Evolutionary conservation across 2,329 filamentous ascomycete genomes (phyloP), one percentile per base, ranked within the genome.

Genomic region (Emergomyces pasteurianus): DNA sequence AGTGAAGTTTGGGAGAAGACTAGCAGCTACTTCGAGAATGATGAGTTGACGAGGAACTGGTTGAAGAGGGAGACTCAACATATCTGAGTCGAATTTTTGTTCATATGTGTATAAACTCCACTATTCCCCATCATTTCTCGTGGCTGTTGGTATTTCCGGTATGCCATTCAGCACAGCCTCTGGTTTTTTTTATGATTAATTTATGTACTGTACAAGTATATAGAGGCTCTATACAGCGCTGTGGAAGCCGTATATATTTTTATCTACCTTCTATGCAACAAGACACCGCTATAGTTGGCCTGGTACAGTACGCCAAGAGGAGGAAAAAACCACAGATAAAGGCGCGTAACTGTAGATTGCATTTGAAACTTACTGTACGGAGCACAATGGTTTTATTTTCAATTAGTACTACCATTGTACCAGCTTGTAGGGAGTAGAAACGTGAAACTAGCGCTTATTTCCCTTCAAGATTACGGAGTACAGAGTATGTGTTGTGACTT

Each of bases 31-130:
- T 92, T 99, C 68, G 79, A 86, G 65, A 78, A 84, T 2, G 90
- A 95, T 70, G 77, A 84, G 56, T 71, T 88, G 67, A 89, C 90
- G 1, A 77, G 83, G 73, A 83, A 82, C 60, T 99, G 92, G 92
- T 78, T 99, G 68, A 83, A 89, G 77, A 84, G 89, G 69, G 94
- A 99, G 78, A 95, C 89, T n/a, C 80, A 82, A 68, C 83, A 85
- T 7, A 62, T 65, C 26, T 65, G 58, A 61, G 16, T 31, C 8
- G 43, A n/a, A 31, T 52, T 26, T 3, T 9, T 26, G 10, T 26
- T n/a, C 43, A 26, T 47, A 26, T 26, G 12, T 47, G 43, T 47
- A 26, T 47, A 47, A n/a, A 47, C 21, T 47, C 21, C 21, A 46
- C 21, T 26, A 26, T 47, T 47, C 3, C n/a, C 6, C 21, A 9